Evolutionary conservation across 768 basidiomycete species (phyloP), one percentile per base, ranked within the genome.

Genomic region (Suillus subluteus): DNA sequence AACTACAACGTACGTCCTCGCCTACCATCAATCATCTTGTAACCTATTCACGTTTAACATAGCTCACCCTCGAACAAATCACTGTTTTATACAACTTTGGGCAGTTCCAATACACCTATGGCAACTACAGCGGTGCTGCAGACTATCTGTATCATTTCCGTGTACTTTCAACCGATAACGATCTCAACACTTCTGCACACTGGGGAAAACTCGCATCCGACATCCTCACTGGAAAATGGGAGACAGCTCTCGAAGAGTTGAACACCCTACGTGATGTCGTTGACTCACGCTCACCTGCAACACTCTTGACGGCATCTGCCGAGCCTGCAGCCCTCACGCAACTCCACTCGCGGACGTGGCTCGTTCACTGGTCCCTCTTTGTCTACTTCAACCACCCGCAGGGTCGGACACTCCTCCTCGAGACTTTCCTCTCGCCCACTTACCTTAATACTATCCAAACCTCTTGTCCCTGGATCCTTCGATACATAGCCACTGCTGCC

Each of bases 391-490:
- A 98, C 82, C 94, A 98, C 79, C 89, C 90, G 0, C 88, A 96
- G 72, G 96, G 95, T 35, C 90, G 96, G 50, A 93, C 92, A 0
- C 88, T 94, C 21, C 89, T 99, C 65, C 90, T 99, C 71, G 98
- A 99, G 75, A 95, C 94, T 1, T 99, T 98, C 90, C 91, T 99
- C 75, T 87, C 92, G 23, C 96, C 96, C 2, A 92, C 93, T 1
- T 99, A 98, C 83, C 91, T 99, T 77, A 98, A 98, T 82, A 98
- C 98, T 15, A 96, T 99, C 77, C 98, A 99, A 78, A 98, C 96
- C 0, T 89, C 95, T 5, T 93, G 86, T 64, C 96, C 97, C 0
- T 98, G 96, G 92, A 86, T 99, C 72, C 84, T 99, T 63, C 91
- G 98, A 61, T 99, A 99, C 83, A 88, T 98, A 70, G 90, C 95